These are phyloP conservation scores for Mollisiaceae sp. DNA, from an alignment of 2,329 filamentous ascomycete species.

Conservation along the genomic window DNA sequence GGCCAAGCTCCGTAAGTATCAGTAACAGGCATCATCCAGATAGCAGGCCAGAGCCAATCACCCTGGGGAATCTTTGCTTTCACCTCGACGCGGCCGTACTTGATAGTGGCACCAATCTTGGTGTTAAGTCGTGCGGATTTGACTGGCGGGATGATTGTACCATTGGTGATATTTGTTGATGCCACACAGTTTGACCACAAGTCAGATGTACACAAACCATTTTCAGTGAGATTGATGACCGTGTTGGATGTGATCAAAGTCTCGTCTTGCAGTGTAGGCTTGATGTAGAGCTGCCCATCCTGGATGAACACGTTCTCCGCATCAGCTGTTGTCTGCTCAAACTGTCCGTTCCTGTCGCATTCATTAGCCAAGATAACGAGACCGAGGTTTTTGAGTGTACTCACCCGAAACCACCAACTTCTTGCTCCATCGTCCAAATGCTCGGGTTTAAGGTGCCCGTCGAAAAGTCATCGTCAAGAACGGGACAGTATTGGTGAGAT, in stretches of 20 bases:
- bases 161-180: slow-evolving; percentile 35
- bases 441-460: slow-evolving; percentile 20
- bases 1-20: slow-evolving; percentile 24
- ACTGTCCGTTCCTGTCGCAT: slow-evolving; percentile 17
- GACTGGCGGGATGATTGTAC: slow-evolving; percentile 75
- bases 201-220: slow-evolving; percentile 20
- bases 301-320: slow-evolving; percentile 23
- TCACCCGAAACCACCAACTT: slow-evolving; percentile 23
- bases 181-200: slow-evolving; percentile 18
- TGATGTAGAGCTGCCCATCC: slow-evolving; percentile 19
- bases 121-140: slow-evolving; percentile 79
- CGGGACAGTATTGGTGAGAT: slow-evolving; percentile 74
- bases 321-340: slow-evolving; percentile 20
- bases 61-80: slow-evolving; percentile 23
- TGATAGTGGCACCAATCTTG: slow-evolving; percentile 57
- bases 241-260: slow-evolving; percentile 14
- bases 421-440: slow-evolving; percentile 17
- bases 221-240: slow-evolving; percentile 19
- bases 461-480: slow-evolving; percentile 56
- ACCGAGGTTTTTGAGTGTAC: neutral
- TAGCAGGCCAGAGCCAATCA: slow-evolving; percentile 27
- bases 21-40: slow-evolving; percentile 23
- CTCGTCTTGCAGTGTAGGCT: slow-evolving; percentile 23
- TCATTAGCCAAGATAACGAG: neutral
- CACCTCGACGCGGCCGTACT: slow-evolving; percentile 25